These are phyloP conservation scores for Penicillium longicatenatum DNA, from an alignment of 495 filamentous ascomycete species.

Conservation along the genomic window DNA sequence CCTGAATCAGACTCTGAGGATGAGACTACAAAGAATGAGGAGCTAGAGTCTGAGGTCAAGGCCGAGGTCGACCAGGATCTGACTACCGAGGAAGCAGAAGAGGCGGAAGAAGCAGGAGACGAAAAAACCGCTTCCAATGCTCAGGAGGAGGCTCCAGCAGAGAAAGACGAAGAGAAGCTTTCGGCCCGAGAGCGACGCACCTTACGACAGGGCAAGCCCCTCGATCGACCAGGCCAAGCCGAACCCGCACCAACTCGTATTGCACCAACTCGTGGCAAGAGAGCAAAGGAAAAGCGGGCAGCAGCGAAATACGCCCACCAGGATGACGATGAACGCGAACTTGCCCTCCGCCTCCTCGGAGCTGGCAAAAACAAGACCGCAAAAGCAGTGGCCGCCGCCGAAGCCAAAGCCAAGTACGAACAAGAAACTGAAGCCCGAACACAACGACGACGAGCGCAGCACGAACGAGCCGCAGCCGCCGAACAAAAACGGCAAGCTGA, in stretches of 20 bases:
- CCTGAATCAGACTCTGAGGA: constrained; percentile 32
- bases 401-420: constrained; percentile 55
- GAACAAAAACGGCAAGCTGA: constrained; percentile 59
- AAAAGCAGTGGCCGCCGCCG: constrained; percentile 51
- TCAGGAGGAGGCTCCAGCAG: constrained; percentile 20
- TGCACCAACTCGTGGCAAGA: constrained; percentile 72
- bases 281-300: constrained; percentile 81
- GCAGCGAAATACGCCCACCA: constrained; percentile 91
- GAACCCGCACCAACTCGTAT: constrained; percentile 22
- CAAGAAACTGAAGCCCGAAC: constrained; percentile 64
- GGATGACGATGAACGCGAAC: constrained; percentile 86
- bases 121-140: constrained; percentile 17
- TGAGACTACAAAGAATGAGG: constrained; percentile 28
- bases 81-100: constrained; percentile 18
- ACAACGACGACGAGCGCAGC: constrained; percentile 74
- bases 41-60: constrained; percentile 19
- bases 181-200: constrained; percentile 53
- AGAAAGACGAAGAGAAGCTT: constrained; percentile 42
- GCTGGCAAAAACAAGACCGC: constrained; percentile 59
- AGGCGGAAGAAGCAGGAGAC: constrained; percentile 12
- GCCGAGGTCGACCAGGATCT: constrained; percentile 19
- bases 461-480: constrained; percentile 67
- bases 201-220: constrained; percentile 46
- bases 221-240: constrained; percentile 21
- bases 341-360: constrained; percentile 81